A percentile compares a stretch with the other conserved stretches of the same genome.
These are phyloP conservation scores for Pseudogymnoascus sp. DNA, from an alignment of 2,329 filamentous ascomycete species.

Conservation along the genomic window DNA sequence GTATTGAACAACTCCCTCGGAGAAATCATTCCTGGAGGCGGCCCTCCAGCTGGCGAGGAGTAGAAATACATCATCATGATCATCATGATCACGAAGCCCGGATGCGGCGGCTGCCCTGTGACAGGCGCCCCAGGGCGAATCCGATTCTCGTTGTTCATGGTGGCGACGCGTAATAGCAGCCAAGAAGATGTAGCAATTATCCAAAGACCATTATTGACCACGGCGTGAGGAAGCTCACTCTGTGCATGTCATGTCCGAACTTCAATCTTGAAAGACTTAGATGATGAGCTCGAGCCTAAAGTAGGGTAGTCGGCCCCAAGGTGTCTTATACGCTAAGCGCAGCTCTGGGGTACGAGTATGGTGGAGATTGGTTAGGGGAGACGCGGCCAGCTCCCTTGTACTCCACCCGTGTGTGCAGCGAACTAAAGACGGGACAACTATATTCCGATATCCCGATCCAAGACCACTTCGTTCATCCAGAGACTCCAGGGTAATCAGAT, in stretches of 20 bases:
- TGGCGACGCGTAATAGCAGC: slow-evolving; percentile 6
- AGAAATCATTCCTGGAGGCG: slow-evolving; percentile 34
- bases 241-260: neutral
- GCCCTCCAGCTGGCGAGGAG: slow-evolving; percentile 23
- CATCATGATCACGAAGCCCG: slow-evolving; percentile 23
- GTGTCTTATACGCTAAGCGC: neutral
- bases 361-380: neutral
- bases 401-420: neutral
- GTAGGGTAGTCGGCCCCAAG: neutral
- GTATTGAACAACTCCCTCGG: slow-evolving; percentile 37
- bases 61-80: slow-evolving; percentile 28
- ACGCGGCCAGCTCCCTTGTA: neutral
- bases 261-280: neutral
- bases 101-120: slow-evolving; percentile 5
- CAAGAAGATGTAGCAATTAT: neutral
- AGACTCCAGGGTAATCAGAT: neutral
- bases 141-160: slow-evolving; percentile 1
- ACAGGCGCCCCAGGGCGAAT: neutral
- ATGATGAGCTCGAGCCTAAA: neutral
- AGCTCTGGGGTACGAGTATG: neutral
- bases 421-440: neutral
- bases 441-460: neutral
- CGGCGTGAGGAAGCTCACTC: neutral
- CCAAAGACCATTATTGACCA: slow-evolving; percentile 8
- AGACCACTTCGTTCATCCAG: neutral